Evolutionary conservation across 106 monocot species (phyloP).

Genomic region (Phalaenopsis aphrodite): DNA sequence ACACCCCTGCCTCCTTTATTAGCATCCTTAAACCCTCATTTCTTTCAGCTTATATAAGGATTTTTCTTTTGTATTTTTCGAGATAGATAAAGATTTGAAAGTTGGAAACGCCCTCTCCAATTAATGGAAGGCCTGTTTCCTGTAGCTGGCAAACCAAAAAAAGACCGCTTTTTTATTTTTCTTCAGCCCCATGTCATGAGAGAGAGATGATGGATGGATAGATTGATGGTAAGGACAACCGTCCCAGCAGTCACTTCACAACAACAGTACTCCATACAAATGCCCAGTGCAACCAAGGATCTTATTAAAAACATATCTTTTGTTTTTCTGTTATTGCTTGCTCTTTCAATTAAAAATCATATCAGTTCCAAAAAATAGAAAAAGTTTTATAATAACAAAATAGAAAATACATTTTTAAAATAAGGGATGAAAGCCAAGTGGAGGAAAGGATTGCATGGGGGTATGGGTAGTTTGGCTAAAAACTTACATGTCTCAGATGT

Average conservation of each 20-base stretch:
- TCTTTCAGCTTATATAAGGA: no score
- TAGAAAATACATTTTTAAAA: background rate
- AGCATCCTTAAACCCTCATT: background rate
- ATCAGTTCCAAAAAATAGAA: background rate
- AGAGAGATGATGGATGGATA: slow-evolving; percentile 19
- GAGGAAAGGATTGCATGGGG: background rate
- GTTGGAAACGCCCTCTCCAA: background rate
- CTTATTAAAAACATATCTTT: slow-evolving; percentile 17
- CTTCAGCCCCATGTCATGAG: slow-evolving; percentile 25
- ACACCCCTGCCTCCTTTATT: background rate
- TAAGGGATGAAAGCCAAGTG: slow-evolving; percentile 7
- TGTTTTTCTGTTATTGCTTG: background rate
- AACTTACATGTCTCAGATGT: slow-evolving; percentile 16
- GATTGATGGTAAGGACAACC: slow-evolving; percentile 40
- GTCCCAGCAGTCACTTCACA: slow-evolving; percentile 50
- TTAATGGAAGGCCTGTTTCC: background rate
- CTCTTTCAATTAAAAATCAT: slow-evolving; percentile 1
- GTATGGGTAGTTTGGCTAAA: slow-evolving; percentile 16
- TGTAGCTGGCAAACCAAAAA: slow-evolving; percentile 11
- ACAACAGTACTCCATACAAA: slow-evolving; percentile 25
- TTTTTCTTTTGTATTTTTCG: background rate
- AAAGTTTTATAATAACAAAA: slow-evolving; percentile 5
- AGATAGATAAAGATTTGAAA: background rate
- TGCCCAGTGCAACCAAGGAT: slow-evolving; percentile 15
- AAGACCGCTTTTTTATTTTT: slow-evolving; percentile 15